Base-by-base conservation (phyloP, 1,139 yeast species). In the Kurtzmaniella quercitrusa region DNA sequence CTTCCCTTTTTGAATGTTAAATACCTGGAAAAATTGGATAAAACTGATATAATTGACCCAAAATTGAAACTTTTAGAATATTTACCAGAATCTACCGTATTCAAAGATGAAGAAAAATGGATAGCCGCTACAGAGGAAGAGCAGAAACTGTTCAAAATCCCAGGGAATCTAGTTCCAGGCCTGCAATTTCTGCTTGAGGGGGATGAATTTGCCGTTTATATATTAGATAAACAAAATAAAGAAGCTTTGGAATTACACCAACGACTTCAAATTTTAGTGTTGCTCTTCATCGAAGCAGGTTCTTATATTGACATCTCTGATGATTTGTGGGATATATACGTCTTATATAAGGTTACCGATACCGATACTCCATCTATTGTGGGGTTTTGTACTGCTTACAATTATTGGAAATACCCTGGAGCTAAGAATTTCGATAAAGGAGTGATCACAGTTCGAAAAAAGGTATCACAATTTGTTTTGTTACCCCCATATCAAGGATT, bases 271-370 rank as follows among this genome's bases (percentile, higher is more conserved):
- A 79, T 91, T 2, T 77, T 93, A 53, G 87, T 88, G 18, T 66
- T 91, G 39, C 68, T 93, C 18, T 90, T 85, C 65, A 93, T 93
- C 55, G 99, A 93, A 61, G 98, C 96, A 0, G 98, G 97, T 1
- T 82, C 95, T 2, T 88, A 79, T 56, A 89, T 94, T 48, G 97
- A 91, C 57, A 72, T 74, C 34, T 63, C 65, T 1, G 98, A 93
- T 60, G 75, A 76, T 15, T 72, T 79, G 21, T 93, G 98, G 98
- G 79, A 78, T 38, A 59, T 78, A 3, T 79, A 73, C 52, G 73
- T 73, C 9, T 51, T 78, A 34, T 80, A 77, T 75, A 79, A 54
- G 49, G 79, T 59, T 41, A 75, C 50, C 41, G 73, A 52, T 55
- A 65, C 52, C 21, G 52, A 53, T 17, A 61, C 60, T 39, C 69